Evolutionary conservation across 495 filamentous ascomycete species (phyloP).

Genomic region (Penicillium alfredii): DNA sequence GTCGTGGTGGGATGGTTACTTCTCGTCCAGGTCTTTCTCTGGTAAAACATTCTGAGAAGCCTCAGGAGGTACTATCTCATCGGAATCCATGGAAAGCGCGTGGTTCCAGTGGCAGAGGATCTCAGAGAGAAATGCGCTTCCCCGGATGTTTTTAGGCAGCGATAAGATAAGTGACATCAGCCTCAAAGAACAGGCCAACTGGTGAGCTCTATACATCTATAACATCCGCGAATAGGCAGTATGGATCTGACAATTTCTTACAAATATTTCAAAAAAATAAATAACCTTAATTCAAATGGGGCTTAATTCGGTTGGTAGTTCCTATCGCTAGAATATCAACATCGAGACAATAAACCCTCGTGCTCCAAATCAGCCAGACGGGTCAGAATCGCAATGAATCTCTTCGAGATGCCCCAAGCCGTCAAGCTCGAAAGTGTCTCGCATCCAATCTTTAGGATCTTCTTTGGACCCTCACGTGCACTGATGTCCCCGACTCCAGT

Average conservation of each 20-base stretch:
- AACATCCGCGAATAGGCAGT: neutral
- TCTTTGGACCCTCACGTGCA: slow-evolving; percentile 34
- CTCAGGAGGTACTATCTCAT: slow-evolving; percentile 34
- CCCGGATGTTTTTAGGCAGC: slow-evolving; percentile 22
- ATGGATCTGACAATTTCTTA: neutral
- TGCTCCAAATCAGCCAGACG: slow-evolving; percentile 25
- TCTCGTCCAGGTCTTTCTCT: slow-evolving; percentile 56
- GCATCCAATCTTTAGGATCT: slow-evolving; percentile 37
- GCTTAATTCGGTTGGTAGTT: no score
- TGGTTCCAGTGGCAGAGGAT: slow-evolving; percentile 23
- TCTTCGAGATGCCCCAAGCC: slow-evolving; percentile 37
- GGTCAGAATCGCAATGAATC: slow-evolving; percentile 27
- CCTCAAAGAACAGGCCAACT: no score
- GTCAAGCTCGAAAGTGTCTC: slow-evolving; percentile 32
- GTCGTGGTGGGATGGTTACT: slow-evolving; percentile 37
- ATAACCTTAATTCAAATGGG: no score
- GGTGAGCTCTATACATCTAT: no score
- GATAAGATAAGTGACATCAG: slow-evolving; percentile 9
- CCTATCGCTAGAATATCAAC: no score
- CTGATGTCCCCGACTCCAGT: slow-evolving; percentile 48
- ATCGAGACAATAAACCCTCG: slow-evolving; percentile 1
- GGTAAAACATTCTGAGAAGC: slow-evolving; percentile 32
- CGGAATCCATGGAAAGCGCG: slow-evolving; percentile 45
- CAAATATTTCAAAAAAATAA: no score
- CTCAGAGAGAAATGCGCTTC: slow-evolving; percentile 7